Percentiles rank a stretch among this genome's conserved stretches.
Conservation (phyloP, 805 yeast genomes). For the Kodamaea neixiangensis region DNA sequence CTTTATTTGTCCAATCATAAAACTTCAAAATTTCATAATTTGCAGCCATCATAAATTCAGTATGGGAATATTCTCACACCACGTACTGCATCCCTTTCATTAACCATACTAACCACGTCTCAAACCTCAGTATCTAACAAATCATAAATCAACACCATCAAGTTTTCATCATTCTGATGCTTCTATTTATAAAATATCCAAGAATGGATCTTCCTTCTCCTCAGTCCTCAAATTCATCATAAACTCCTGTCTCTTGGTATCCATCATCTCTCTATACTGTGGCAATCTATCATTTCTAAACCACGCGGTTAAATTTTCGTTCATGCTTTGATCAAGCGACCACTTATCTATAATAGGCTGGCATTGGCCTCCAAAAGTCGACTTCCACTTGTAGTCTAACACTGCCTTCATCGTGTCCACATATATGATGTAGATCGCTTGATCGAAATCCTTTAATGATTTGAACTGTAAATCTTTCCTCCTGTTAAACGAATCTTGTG, state of each 20-base stretch:
- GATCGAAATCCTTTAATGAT: conserved; percentile 8
- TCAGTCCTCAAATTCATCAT: conserved; percentile 25
- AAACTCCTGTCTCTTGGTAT: conserved; percentile 24
- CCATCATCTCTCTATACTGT: conserved; percentile 24
- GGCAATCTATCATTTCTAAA: conserved; percentile 19
- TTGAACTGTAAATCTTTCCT: conserved; percentile 8
- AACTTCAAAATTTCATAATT: too few species aligned
- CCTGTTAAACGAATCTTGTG: conserved; percentile 22
- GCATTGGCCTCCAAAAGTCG: conserved; percentile 29
- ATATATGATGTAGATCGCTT: conserved; percentile 18
- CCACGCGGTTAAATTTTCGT: conserved; percentile 22
- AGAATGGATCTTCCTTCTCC: conserved; percentile 31
- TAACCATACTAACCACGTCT: too few species aligned
- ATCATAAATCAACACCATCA: neutral
- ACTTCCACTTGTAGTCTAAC: conserved; percentile 29
- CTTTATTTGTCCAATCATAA: too few species aligned
- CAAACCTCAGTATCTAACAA: too few species aligned
- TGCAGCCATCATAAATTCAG: too few species aligned
- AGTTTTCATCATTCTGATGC: neutral
- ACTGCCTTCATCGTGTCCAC: conserved; percentile 25
- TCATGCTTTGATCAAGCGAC: conserved; percentile 35
- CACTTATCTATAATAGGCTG: conserved; percentile 37
- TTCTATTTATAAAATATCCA: conserved; percentile 27
- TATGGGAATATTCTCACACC: too few species aligned
- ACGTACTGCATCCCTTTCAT: too few species aligned